Evolutionary conservation across 768 basidiomycete genomes (phyloP).

Genomic region (Suillus spraguei): DNA sequence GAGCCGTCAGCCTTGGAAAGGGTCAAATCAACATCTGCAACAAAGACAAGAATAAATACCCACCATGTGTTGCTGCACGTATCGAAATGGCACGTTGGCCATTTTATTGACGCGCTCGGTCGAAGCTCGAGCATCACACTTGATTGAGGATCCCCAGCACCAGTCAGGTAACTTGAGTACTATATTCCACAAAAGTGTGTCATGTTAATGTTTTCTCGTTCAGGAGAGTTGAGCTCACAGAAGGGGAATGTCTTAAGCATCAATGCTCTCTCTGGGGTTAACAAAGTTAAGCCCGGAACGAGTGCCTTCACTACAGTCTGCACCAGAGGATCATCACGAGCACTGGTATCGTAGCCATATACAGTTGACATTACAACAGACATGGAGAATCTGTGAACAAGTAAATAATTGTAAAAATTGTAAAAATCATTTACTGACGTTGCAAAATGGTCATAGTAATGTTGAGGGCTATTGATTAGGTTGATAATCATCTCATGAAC

Average conservation of each 20-base stretch:
- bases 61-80: slow-evolving; percentile 10
- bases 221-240: slow-evolving; percentile 1
- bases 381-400: slow-evolving; percentile 9
- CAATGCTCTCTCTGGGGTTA: slow-evolving; percentile 10
- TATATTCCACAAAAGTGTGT: neutral
- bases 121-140: slow-evolving; percentile 6
- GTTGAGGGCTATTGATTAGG: slow-evolving; percentile 29
- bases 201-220: neutral
- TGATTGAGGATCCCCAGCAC: slow-evolving; percentile 15
- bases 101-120: neutral
- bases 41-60: neutral
- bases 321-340: slow-evolving; percentile 9
- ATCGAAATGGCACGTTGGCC: slow-evolving; percentile 11
- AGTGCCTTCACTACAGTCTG: neutral
- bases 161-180: slow-evolving; percentile 15
- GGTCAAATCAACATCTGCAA: neutral
- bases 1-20: neutral
- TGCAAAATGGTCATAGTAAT: slow-evolving; percentile 28
- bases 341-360: slow-evolving; percentile 7
- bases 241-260: slow-evolving; percentile 7
- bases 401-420: neutral
- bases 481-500: slow-evolving; percentile 27
- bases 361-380: slow-evolving; percentile 11
- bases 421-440: neutral
- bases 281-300: too few species aligned